Evolutionary conservation across 345 rosid species (phyloP).

Genomic region (Populus ilicifolia): DNA sequence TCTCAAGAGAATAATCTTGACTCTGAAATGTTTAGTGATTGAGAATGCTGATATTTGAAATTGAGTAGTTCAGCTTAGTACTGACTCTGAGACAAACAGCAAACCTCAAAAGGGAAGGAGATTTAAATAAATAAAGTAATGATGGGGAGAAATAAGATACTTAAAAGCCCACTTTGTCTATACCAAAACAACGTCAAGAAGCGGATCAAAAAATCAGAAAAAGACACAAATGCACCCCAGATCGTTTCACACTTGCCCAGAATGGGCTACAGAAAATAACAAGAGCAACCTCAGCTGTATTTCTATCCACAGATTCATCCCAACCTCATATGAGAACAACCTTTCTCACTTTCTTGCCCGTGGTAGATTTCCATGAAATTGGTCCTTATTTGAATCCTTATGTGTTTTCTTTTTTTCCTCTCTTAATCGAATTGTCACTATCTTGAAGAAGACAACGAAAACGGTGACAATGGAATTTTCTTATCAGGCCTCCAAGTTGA

Average conservation of each 20-base stretch:
- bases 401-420: background rate
- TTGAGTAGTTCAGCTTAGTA: background rate
- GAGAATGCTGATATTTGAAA: background rate
- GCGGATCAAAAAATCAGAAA: constrained; percentile 32
- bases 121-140: background rate
- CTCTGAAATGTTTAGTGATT: background rate
- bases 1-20: no score
- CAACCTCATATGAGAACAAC: background rate
- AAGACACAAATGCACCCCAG: constrained; percentile 28
- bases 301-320: background rate
- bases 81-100: background rate
- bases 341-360: background rate
- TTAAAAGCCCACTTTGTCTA: background rate
- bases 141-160: background rate
- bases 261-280: background rate
- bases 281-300: constrained; percentile 16
- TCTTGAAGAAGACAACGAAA: background rate
- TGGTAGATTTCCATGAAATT: background rate
- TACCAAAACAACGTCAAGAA: constrained; percentile 18
- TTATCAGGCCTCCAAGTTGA: constrained; percentile 33
- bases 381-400: background rate
- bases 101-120: no score
- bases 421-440: background rate
- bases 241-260: constrained; percentile 10
- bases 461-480: background rate